Evolutionary conservation across 2,329 filamentous ascomycete species (phyloP), one percentile per base, ranked within the genome.

Genomic region (Immersiporthe knoxdaviesiana): DNA sequence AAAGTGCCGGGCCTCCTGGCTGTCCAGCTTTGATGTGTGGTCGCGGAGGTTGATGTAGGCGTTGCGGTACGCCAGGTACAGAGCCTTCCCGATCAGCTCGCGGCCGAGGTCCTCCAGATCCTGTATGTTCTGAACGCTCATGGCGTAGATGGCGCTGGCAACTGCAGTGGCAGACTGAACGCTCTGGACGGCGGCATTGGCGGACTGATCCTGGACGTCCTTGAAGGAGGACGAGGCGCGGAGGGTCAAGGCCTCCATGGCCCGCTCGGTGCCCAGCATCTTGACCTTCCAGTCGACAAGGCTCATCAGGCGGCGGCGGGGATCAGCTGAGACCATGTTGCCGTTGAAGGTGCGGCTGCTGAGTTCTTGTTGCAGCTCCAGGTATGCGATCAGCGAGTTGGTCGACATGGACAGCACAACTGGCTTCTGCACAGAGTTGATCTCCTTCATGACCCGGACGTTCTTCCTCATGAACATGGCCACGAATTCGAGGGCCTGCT

Each of bases 381-480:
- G 30, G 27, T 72, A 67, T 3, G 54, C 39, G 35, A 70, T 7
- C 21, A 47, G 50, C 1, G 63, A 47, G n/a, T 63, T 59, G 27
- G 52, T 63, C 14, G 65, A 65, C 71, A 78, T 72, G 10, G 72
- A 54, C 41, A 73, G 74, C 32, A 80, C 74, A 32, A 79, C 41
- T 1, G 79, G 65, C 66, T 72, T 72, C 65, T 73, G 71, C 0
- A 74, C 68, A 1, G 73, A 61, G 2, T 72, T 66, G 44, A 77
- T 70, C 2, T 74, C 59, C 2, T 72, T 60, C 8, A 71, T 65
- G 35, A 79, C 75, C 8, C 79, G 73, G 1, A 73, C 71, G 68
- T 82, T 90, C 18, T 78, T 75, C 5, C 88, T 81, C 66, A 85
- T 84, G 74, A 88, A 90, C 65, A 85, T 82, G 76, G 88, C 87